Evolutionary conservation across 192 early-diverging fungal species (phyloP).

Genomic region (Kappamyces sp.): DNA sequence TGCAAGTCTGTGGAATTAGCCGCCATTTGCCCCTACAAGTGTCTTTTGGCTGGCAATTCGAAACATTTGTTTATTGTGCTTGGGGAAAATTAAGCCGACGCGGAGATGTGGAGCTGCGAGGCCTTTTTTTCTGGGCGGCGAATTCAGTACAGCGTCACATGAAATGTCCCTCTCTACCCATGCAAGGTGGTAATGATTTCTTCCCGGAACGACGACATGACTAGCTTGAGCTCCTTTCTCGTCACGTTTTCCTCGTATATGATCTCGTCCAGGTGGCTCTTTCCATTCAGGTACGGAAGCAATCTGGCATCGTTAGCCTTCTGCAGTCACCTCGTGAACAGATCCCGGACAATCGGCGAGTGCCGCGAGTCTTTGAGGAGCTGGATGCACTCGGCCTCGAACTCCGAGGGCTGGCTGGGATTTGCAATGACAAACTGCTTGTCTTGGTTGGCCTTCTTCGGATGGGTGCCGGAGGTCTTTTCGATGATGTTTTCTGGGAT

Average conservation of each 20-base stretch:
- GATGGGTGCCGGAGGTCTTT: constrained; percentile 5
- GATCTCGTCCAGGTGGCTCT: constrained; percentile 75
- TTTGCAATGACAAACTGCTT: constrained; percentile 1
- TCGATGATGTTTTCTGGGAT: constrained; percentile 4
- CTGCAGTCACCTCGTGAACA: neutral
- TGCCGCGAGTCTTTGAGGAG: constrained; percentile 5
- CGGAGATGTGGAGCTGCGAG: neutral
- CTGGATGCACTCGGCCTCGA: constrained; percentile 27
- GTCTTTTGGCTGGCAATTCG: neutral
- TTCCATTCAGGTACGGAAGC: constrained; percentile 70
- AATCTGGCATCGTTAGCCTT: constrained; percentile 35
- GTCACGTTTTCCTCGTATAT: constrained; percentile 56
- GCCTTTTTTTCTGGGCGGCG: neutral
- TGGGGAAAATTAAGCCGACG: neutral
- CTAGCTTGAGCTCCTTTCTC: constrained; percentile 14
- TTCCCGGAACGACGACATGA: constrained; percentile 2
- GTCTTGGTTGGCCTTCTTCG: neutral
- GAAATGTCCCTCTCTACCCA: neutral
- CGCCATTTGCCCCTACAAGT: no score
- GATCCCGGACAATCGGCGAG: constrained; percentile 52
- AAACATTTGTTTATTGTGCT: neutral
- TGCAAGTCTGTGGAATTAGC: neutral
- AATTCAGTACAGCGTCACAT: neutral
- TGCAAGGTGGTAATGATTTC: constrained; percentile 14
- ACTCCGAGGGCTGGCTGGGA: constrained; percentile 7